Conservation (phyloP, 345 rosid genomes). For the Eutrema yunnanense region DNA sequence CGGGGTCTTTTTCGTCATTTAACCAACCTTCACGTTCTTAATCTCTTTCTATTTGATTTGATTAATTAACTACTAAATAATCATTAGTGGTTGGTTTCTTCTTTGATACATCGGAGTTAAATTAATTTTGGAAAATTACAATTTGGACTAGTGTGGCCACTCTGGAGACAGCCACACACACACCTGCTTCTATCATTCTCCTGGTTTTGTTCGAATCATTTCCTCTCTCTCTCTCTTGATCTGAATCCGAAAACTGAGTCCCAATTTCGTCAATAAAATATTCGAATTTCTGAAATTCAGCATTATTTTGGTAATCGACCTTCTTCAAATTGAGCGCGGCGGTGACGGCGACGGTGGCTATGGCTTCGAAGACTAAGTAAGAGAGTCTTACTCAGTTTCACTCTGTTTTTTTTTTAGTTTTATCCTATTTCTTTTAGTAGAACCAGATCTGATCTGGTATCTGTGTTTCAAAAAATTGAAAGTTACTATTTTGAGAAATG, state of each 20-base stretch:
- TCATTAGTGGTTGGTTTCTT: slow-evolving; percentile 1
- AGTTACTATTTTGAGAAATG: slow-evolving; percentile 22
- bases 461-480: not conserved
- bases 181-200: slow-evolving; percentile 20
- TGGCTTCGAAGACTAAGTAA: slow-evolving; percentile 35
- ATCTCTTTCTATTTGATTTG: not conserved
- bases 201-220: slow-evolving; percentile 6
- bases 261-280: not conserved
- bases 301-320: slow-evolving; percentile 3
- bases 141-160: slow-evolving; percentile 28
- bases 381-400: not conserved
- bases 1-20: slow-evolving; percentile 36
- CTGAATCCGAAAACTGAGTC: not conserved
- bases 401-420: not conserved
- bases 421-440: not conserved
- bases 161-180: slow-evolving; percentile 24
- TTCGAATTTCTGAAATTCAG: not conserved
- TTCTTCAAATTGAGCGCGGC: not conserved
- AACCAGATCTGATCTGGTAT: slow-evolving; percentile 17
- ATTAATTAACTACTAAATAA: not conserved
- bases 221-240: slow-evolving; percentile 9
- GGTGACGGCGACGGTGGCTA: slow-evolving; percentile 8
- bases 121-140: not conserved
- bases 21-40: slow-evolving; percentile 15
- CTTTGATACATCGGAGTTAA: slow-evolving; percentile 9